phyloP scores from a whole-genome alignment of 371 early-diverging fungal genomes.

The Rhizopus arrhizus region DNA sequence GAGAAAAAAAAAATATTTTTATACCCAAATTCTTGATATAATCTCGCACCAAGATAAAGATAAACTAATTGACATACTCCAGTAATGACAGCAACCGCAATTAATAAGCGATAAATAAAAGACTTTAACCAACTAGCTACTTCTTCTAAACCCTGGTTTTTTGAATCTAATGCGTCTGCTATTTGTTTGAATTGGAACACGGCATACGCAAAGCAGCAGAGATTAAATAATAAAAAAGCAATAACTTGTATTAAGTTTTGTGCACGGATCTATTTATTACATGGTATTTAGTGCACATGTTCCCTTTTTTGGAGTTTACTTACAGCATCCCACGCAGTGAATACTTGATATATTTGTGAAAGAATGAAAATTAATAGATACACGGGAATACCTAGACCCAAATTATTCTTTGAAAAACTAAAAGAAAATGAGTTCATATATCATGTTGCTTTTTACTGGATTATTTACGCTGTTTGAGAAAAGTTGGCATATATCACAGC shows the following conservation, averaged over 20 bases:
- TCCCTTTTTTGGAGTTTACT: slow-evolving; percentile 21
- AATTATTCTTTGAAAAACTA: slow-evolving; percentile 28
- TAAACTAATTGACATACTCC: slow-evolving; percentile 48
- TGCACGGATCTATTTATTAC: slow-evolving; percentile 60
- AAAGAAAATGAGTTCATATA: slow-evolving; percentile 13
- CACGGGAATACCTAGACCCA: slow-evolving; percentile 63
- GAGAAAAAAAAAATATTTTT: not conserved
- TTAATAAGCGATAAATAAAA: slow-evolving; percentile 39
- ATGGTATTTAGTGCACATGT: not conserved
- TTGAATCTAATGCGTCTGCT: slow-evolving; percentile 34
- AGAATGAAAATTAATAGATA: slow-evolving; percentile 79
- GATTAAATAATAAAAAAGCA: slow-evolving; percentile 79
- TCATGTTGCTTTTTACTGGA: not conserved
- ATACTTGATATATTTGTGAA: slow-evolving; percentile 73
- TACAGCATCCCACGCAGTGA: slow-evolving; percentile 78
- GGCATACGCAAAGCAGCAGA: slow-evolving; percentile 77
- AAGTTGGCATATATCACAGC: slow-evolving; percentile 64
- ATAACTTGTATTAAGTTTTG: slow-evolving; percentile 90
- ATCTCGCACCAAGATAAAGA: slow-evolving; percentile 45
- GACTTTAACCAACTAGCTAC: slow-evolving; percentile 13
- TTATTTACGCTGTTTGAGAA: slow-evolving; percentile 35
- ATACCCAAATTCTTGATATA: slow-evolving; percentile 87
- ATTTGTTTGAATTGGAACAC: slow-evolving; percentile 70
- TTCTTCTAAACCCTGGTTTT: slow-evolving; percentile 9
- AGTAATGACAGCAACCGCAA: slow-evolving; percentile 46